Percentiles rank a stretch among this genome's conserved stretches.
These are phyloP conservation scores for Ogataea henricii DNA, from an alignment of 805 yeast species.

Conservation along the genomic window DNA sequence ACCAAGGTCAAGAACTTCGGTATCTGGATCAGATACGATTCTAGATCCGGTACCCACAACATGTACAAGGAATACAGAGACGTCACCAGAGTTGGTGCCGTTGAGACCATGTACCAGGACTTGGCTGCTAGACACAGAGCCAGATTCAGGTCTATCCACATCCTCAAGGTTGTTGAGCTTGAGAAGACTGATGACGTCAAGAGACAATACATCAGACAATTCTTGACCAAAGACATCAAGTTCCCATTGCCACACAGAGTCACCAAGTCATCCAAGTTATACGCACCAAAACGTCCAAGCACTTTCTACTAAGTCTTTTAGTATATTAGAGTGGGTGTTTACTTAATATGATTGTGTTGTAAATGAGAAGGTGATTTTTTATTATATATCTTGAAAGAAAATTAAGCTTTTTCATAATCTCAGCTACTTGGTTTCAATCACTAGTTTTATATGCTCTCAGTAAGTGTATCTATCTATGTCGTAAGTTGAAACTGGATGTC, in stretches of 20 bases:
- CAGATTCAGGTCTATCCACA: constrained; percentile 99
- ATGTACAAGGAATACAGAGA: constrained; percentile 99
- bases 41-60: constrained; percentile 99
- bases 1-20: constrained; percentile 99
- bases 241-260: constrained; percentile 99
- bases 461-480: not conserved
- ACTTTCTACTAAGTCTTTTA: constrained; percentile 78
- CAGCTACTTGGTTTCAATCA: not conserved
- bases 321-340: constrained; percentile 7
- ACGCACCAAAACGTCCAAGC: constrained; percentile 91
- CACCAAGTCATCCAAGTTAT: constrained; percentile 84
- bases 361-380: constrained; percentile 15
- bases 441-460: not conserved
- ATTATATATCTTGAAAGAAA: constrained; percentile 13
- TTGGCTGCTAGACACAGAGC: constrained; percentile 99
- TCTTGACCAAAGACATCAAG: constrained; percentile 90
- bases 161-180: constrained; percentile 98
- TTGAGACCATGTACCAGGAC: constrained; percentile 97
- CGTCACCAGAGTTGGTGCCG: constrained; percentile 98
- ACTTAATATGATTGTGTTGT: constrained; percentile 14
- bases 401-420: constrained; percentile 10
- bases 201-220: constrained; percentile 99
- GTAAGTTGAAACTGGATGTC: no score
- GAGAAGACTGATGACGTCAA: constrained; percentile 97
- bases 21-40: constrained; percentile 99